Evolutionary conservation across 2,329 filamentous ascomycete genomes (phyloP), one percentile per base, ranked within the genome.

Genomic region (Fusarium nygamai): DNA sequence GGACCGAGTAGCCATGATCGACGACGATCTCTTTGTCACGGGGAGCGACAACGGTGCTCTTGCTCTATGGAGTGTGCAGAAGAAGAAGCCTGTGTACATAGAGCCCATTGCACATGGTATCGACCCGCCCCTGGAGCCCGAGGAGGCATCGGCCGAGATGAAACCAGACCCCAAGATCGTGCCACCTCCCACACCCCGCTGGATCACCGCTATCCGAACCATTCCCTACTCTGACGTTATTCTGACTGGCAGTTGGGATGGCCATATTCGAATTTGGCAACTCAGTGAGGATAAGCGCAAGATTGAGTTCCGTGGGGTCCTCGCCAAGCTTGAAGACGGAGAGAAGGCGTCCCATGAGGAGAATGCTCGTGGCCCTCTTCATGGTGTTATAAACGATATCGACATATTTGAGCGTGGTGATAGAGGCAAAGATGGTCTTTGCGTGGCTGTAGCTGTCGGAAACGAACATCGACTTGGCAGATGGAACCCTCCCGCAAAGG

Each of bases 21-120:
- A 93, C 83, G 95, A 93, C 79, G 92, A 92, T 80, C 92, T 92
- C 29, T 99, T 98, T 80, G 92, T 99, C 70, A 99, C 96, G 1
- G 96, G 96, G 29, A 94, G 93, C 67, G 96, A 99, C 84, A 98
- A 96, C 77, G 96, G 96, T 61, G 90, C 92, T 11, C 86, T 99
- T 59, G 92, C 92, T 2, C 88, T 98, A 19, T 98, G 96, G 96
- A 94, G 92, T 69, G 88, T 95, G 29, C 90, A 95, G 81, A 98
- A 97, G 86, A 99, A 99, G 88, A 98, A 98, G 83, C 93, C 96
- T 2, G 87, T 99, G 16, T 93, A 92, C 83, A 93, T 94, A 7
- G 85, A 96, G 50, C 89, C 92, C 5, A 87, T 94, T 36, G 95
- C 96, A 8, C 96, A 99, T 82, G 96, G 96, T 38, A 85, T 97